Percentiles rank a stretch among this genome's conserved stretches.
Evolutionary conservation across 495 filamentous ascomycete genomes (phyloP).

Genomic region (Chlorociboria aeruginascens): DNA sequence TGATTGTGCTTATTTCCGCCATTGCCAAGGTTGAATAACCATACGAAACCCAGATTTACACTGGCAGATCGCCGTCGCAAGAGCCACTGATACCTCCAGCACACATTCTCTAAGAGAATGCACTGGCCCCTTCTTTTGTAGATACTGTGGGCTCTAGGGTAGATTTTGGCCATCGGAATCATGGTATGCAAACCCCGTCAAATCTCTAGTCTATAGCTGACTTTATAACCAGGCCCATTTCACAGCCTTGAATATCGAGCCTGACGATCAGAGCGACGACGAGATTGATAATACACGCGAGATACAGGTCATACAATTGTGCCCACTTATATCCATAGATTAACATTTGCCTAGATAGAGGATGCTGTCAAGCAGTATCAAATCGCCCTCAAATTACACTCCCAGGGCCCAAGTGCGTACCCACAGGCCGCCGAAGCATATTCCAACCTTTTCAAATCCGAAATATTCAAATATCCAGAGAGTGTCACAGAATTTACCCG

Average conservation of each 20-base stretch:
- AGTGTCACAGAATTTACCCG: conserved; percentile 66
- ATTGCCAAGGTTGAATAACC: too few species aligned
- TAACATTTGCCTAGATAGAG: conserved; percentile 48
- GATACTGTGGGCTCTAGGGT: too few species aligned
- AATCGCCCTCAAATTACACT: conserved; percentile 79
- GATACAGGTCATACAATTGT: conserved; percentile 44
- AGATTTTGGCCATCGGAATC: too few species aligned
- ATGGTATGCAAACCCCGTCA: background rate
- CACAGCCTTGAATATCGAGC: conserved; percentile 81
- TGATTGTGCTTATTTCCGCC: too few species aligned
- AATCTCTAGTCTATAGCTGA: background rate
- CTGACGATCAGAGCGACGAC: conserved; percentile 78
- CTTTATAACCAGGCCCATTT: conserved; percentile 40
- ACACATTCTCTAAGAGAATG: too few species aligned
- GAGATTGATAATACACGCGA: conserved; percentile 93
- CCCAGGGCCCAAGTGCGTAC: conserved; percentile 68
- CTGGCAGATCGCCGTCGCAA: too few species aligned
- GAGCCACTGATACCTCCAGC: too few species aligned
- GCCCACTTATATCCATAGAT: background rate
- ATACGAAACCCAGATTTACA: too few species aligned
- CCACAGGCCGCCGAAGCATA: conserved; percentile 74
- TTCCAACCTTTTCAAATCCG: conserved; percentile 70
- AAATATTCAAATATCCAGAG: conserved; percentile 87
- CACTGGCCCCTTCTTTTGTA: too few species aligned
- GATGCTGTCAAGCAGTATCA: conserved; percentile 95